phyloP scores from a whole-genome alignment of 345 rosid genomes.

The Camelina hispida region DNA sequence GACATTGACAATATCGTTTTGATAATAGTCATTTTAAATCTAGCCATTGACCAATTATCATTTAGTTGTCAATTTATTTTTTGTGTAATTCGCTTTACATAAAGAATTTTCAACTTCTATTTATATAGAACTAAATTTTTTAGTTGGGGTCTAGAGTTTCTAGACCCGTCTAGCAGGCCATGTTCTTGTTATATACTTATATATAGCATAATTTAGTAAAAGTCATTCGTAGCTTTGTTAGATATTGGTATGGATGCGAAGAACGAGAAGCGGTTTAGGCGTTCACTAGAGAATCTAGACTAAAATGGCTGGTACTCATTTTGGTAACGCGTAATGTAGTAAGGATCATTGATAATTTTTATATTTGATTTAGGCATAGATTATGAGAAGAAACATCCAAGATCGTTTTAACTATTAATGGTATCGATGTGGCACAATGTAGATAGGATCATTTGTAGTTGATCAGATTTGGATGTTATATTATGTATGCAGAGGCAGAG shows the following conservation, averaged over 20 bases:
- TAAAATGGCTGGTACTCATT: too few relatives aligned
- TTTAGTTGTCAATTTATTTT: background rate
- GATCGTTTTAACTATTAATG: background rate
- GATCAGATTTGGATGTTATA: background rate
- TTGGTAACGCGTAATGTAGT: too few relatives aligned
- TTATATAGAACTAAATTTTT: background rate
- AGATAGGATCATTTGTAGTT: background rate
- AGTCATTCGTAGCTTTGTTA: too few relatives aligned
- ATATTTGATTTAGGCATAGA: background rate
- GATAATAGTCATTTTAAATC: background rate
- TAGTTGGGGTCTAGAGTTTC: too few relatives aligned
- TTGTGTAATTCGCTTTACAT: background rate
- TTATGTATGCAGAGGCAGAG: slow-evolving; percentile 50
- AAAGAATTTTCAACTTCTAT: background rate
- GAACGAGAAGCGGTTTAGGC: too few relatives aligned
- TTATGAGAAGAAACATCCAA: background rate
- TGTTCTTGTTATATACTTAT: background rate
- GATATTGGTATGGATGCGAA: too few relatives aligned
- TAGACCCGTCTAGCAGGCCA: too few relatives aligned
- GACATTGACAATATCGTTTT: background rate
- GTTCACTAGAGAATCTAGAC: too few relatives aligned
- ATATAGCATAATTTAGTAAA: too few relatives aligned
- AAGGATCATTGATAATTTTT: background rate
- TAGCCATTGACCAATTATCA: background rate
- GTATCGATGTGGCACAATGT: background rate